A percentile compares a stretch with the other conserved stretches of the same genome.
Conservation (phyloP, 129 eudicot species). For the Dittrichia graveolens region DNA sequence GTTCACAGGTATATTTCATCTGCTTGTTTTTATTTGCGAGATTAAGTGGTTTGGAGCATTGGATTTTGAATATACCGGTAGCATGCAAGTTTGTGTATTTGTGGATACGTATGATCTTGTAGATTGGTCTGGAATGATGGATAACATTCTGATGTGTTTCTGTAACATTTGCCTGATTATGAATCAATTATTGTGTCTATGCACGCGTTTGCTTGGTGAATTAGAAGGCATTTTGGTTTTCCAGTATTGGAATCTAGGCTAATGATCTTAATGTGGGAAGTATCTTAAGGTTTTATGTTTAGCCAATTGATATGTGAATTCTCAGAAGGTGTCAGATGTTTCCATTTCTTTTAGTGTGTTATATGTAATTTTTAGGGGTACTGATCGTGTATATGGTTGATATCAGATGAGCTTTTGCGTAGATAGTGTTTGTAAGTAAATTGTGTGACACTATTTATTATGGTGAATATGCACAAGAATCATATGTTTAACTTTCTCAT, state of each 20-base stretch:
- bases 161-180: conserved; percentile 16
- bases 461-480: neutral
- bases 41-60: conserved; percentile 8
- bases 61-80: neutral
- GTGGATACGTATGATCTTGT: conserved; percentile 14
- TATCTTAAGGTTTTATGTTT: neutral
- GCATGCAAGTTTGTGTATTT: neutral
- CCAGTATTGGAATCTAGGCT: neutral
- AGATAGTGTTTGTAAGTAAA: neutral
- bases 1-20: conserved; percentile 20
- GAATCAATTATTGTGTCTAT: neutral
- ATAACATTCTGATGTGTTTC: neutral
- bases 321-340: neutral
- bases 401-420: conserved; percentile 10
- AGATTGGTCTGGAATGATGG: neutral
- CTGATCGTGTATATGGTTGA: conserved; percentile 4
- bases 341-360: conserved; percentile 3
- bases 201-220: neutral
- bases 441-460: neutral
- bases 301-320: neutral
- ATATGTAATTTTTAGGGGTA: conserved; percentile 2
- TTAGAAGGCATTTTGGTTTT: neutral
- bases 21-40: neutral
- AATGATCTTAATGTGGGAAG: conserved; percentile 11
- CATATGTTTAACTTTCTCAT: neutral